Conservation (phyloP, 2,329 filamentous ascomycete species). For the Trichoderma koningii region DNA sequence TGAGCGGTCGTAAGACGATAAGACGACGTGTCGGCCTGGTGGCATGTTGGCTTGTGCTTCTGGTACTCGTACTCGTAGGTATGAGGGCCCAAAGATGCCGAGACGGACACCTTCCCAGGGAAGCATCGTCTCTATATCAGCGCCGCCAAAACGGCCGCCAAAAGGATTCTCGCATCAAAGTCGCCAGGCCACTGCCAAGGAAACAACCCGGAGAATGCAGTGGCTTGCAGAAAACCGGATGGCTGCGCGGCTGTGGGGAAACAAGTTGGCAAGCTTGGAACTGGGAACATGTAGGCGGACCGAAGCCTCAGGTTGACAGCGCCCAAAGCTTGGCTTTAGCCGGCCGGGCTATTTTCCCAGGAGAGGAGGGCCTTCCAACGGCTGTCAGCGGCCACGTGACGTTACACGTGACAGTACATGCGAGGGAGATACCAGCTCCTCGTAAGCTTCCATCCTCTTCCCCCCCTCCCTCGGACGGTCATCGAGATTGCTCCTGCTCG, state of each 20-base stretch:
- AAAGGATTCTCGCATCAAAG: not conserved
- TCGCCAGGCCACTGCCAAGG: not conserved
- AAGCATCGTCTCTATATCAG: not conserved
- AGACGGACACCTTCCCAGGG: not conserved
- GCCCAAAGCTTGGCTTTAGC: not conserved
- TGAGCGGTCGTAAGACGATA: too few species aligned
- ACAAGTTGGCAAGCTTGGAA: not conserved
- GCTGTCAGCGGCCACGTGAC: not conserved
- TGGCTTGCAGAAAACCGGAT: constrained; percentile 22
- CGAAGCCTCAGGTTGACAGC: constrained; percentile 15
- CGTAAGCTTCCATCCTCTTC: not conserved
- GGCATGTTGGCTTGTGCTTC: not conserved
- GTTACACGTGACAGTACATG: not conserved
- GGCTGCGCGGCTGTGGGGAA: constrained; percentile 4
- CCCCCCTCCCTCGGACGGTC: not conserved
- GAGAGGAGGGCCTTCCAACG: too few species aligned
- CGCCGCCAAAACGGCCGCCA: not conserved
- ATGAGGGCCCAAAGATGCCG: not conserved
- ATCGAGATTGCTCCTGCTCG: not conserved
- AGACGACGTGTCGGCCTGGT: too few species aligned
- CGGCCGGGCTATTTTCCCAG: not conserved
- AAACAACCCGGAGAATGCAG: not conserved
- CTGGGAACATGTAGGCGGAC: not conserved
- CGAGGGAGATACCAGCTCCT: too few species aligned
- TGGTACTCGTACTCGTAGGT: too few species aligned